Conservation (phyloP, 1,284 basidiomycete species). For the Hemileia vastatrix region DNA sequence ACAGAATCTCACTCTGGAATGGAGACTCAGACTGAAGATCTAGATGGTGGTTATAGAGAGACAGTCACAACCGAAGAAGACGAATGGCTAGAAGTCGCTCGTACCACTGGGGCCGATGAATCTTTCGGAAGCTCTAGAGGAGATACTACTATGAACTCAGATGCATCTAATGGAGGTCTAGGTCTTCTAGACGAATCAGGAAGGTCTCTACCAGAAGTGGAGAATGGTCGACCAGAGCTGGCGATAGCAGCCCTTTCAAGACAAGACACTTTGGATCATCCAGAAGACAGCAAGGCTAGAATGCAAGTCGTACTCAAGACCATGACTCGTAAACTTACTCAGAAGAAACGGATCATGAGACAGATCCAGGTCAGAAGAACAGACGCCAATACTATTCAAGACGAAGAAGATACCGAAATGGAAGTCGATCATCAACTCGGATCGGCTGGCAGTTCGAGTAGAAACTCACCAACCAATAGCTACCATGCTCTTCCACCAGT, state of each 20-base stretch:
- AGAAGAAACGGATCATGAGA: constrained; percentile 45
- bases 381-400: constrained; percentile 12
- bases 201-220: background rate
- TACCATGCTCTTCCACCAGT: background rate
- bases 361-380: constrained; percentile 32
- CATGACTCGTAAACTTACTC: constrained; percentile 48
- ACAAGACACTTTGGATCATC: constrained; percentile 37
- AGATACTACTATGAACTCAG: constrained; percentile 3
- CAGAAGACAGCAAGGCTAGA: constrained; percentile 37
- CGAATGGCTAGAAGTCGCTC: constrained; percentile 47
- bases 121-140: background rate
- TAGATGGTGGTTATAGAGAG: background rate
- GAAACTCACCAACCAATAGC: background rate
- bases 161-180: background rate
- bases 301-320: constrained; percentile 48
- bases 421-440: constrained; percentile 20
- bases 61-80: constrained; percentile 24
- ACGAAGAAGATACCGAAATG: constrained; percentile 23
- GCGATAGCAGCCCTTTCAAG: constrained; percentile 28
- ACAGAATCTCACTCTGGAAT: constrained; percentile 26
- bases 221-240: constrained; percentile 20
- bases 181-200: background rate
- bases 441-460: constrained; percentile 1
- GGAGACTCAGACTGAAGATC: constrained; percentile 23
- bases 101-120: background rate